Evolutionary conservation across 208 protist species (phyloP).

Genomic region (Acanthamoeba sp.): DNA sequence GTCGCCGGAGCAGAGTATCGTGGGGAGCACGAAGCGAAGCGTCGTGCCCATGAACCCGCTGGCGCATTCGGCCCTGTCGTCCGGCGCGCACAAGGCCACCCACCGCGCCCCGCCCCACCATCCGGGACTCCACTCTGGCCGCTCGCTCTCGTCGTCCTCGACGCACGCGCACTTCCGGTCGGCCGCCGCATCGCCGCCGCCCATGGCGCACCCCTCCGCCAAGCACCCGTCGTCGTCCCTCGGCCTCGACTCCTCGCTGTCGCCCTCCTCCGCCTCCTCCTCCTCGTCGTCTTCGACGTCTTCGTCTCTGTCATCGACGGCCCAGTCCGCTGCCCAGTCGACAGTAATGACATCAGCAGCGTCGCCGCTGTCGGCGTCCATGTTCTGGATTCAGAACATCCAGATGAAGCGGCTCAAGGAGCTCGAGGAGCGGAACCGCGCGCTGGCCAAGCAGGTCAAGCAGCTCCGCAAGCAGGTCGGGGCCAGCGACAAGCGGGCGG

Average conservation of each 20-base stretch:
- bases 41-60: too few species aligned
- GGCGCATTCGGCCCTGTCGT: too few species aligned
- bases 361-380: constrained; percentile 16
- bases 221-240: not conserved
- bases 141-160: constrained; percentile 11
- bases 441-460: not conserved
- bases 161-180: not conserved
- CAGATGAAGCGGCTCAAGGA: constrained; percentile 44
- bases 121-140: not conserved
- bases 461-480: not conserved
- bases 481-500: not conserved
- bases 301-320: not conserved
- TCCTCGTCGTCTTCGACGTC: not conserved
- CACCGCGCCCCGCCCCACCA: too few species aligned
- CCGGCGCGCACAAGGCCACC: too few species aligned
- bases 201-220: too few species aligned
- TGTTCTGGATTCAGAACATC: constrained; percentile 13
- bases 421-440: constrained; percentile 10
- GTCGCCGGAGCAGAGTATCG: too few species aligned
- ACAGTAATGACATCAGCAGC: not conserved
- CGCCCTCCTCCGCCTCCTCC: not conserved
- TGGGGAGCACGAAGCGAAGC: too few species aligned
- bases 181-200: not conserved
- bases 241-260: not conserved
- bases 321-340: not conserved